phyloP scores from a whole-genome alignment of 2,329 filamentous ascomycete genomes.

The Sclerotinia spermophila region DNA sequence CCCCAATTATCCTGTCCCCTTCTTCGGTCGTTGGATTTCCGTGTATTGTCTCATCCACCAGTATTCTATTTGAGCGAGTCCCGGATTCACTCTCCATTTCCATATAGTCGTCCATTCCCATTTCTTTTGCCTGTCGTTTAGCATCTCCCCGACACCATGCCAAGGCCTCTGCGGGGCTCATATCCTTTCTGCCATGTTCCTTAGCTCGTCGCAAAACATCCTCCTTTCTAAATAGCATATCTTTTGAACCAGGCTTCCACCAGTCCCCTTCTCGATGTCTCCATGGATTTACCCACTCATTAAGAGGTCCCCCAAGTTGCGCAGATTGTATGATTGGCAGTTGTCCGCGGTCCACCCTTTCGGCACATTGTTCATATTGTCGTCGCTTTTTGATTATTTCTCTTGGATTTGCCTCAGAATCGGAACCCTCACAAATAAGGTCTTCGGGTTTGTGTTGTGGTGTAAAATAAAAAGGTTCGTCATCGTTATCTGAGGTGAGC shows the following conservation, averaged over 20 bases:
- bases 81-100: background rate
- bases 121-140: constrained; percentile 21
- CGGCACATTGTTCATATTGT: constrained; percentile 57
- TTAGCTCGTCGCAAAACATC: constrained; percentile 27
- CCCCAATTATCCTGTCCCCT: background rate
- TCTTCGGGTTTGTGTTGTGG: constrained; percentile 43
- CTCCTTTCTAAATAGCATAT: constrained; percentile 29
- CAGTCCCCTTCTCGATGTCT: constrained; percentile 28
- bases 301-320: constrained; percentile 59
- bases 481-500: constrained; percentile 18
- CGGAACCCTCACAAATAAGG: constrained; percentile 53
- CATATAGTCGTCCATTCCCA: background rate
- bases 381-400: constrained; percentile 48
- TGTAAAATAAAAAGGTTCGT: constrained; percentile 48
- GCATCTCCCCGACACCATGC: constrained; percentile 27
- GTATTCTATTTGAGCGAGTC: background rate
- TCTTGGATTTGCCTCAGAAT: constrained; percentile 51
- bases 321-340: constrained; percentile 58
- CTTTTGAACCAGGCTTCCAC: constrained; percentile 28
- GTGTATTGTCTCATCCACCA: constrained; percentile 1
- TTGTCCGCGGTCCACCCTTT: constrained; percentile 54
- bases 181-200: constrained; percentile 27
- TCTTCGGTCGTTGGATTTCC: background rate
- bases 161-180: constrained; percentile 27
- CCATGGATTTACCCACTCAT: constrained; percentile 54